phyloP scores from a whole-genome alignment of 495 filamentous ascomycete genomes.

The Penicillium odoratum region DNA sequence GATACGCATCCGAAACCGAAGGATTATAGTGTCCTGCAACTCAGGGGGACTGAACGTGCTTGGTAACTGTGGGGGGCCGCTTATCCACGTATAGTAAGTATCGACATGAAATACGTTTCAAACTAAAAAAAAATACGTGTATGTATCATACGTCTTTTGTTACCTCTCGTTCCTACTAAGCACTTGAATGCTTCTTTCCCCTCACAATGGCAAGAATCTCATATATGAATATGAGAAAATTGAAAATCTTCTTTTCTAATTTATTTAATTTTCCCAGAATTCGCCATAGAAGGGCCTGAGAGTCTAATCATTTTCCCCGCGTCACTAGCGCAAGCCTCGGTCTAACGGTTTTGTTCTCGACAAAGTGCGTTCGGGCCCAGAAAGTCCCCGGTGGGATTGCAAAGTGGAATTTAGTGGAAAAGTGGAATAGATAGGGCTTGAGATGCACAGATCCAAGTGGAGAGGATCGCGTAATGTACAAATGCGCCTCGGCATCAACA shows the following conservation, averaged over 20 bases:
- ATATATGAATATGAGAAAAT: neutral
- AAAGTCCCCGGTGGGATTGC: too few relatives aligned
- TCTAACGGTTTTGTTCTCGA: slow-evolving; percentile 6
- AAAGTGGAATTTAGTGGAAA: too few relatives aligned
- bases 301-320: slow-evolving; percentile 5
- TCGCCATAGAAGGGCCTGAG: neutral
- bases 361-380: neutral
- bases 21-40: slow-evolving; percentile 10
- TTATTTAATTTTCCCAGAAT: neutral
- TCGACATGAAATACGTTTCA: neutral
- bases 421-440: neutral
- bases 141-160: too few relatives aligned
- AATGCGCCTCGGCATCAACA: neutral
- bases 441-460: neutral
- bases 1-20: slow-evolving; percentile 20
- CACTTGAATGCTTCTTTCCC: neutral
- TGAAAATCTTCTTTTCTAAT: neutral
- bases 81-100: slow-evolving; percentile 4
- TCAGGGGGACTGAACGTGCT: slow-evolving; percentile 9
- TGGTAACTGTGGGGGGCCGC: slow-evolving; percentile 9
- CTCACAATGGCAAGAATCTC: neutral
- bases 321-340: slow-evolving; percentile 8
- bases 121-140: neutral
- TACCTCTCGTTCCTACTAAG: too few relatives aligned
- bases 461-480: neutral